A percentile compares a stretch with the other conserved stretches of the same genome.
Conservation (phyloP, 2,329 filamentous ascomycete species). For the Penicillium sp. region DNA sequence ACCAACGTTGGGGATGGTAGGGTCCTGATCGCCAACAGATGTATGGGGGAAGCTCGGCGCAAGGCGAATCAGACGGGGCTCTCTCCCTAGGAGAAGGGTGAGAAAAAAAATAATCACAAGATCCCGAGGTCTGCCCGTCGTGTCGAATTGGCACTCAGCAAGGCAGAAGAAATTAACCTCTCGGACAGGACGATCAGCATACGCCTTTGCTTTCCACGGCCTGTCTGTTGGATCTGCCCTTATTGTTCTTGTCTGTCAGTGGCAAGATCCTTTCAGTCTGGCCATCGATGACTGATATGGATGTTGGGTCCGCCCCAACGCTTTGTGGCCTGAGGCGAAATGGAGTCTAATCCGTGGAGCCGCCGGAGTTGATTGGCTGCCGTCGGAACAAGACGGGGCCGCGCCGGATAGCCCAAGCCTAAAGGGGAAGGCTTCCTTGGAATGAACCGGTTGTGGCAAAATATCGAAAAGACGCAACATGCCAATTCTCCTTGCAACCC, state of each 20-base stretch:
- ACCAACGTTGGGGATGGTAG: slow-evolving; percentile 21
- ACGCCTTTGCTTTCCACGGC: not conserved
- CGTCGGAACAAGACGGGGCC: not conserved
- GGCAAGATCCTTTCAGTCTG: slow-evolving; percentile 12
- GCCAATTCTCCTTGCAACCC: too few relatives aligned
- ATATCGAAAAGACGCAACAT: too few relatives aligned
- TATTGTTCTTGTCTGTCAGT: slow-evolving; percentile 1
- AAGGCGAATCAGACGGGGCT: slow-evolving; percentile 15
- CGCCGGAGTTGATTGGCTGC: not conserved
- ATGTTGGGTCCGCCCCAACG: slow-evolving; percentile 31
- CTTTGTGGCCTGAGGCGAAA: slow-evolving; percentile 20
- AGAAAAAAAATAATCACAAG: slow-evolving; percentile 22
- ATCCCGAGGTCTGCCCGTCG: slow-evolving; percentile 21
- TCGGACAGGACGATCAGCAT: slow-evolving; percentile 6
- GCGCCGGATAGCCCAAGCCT: not conserved
- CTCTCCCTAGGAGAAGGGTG: not conserved
- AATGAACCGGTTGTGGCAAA: too few relatives aligned
- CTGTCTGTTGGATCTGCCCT: slow-evolving; percentile 4
- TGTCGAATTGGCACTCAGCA: not conserved
- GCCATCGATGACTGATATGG: slow-evolving; percentile 3
- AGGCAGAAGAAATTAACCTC: not conserved
- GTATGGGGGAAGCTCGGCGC: slow-evolving; percentile 15
- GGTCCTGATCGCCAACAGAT: slow-evolving; percentile 19
- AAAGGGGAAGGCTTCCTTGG: not conserved
- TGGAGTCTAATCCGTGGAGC: not conserved